Evolutionary conservation across 1,284 basidiomycete species (phyloP), one percentile per base, ranked within the genome.

Genomic region (Fistulina hepatica): DNA sequence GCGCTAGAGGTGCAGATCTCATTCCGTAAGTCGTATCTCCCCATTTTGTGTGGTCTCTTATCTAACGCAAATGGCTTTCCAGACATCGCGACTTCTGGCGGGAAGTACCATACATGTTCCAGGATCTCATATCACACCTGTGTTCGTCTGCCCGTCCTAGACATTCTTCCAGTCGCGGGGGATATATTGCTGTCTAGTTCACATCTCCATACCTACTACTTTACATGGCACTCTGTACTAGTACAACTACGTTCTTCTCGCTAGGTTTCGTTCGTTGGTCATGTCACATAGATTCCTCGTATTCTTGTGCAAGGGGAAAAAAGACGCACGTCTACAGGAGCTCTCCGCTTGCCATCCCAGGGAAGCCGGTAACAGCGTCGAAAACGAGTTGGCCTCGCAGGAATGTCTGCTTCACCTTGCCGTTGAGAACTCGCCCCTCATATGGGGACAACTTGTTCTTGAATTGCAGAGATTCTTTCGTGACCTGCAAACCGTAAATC

Each of bases 361-460:
- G 45, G 10, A 6, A 10, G 6, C 25, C 43, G 25, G 16, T 12
- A 22, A 4, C 21, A 16, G 23, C 36, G 23, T 82, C 73, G 55
- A 81, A 93, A 0, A 79, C 71, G 31, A 81, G 57, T 26, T 55
- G 51, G 7, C 90, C 90, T 8, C 89, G 71, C 15, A 95, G 58
- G 54, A 74, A 88, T 0, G 88, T 90, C 56, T 78, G 64, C 44
- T 76, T 64, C 17, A 92, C 84, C 21, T 63, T 61, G 0, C 91
- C 91, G n/a, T 50, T 60, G 32, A 94, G 64, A 16, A 52, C 66
- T 52, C 73, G 61, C 5, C 88, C 89, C 47, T 84, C 71, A 53
- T 93, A 97, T 4, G 92, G 85, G 12, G 86, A 86, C 11, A 93
- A 54, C 58, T 92, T 93, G 64, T 95, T 94, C 65, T 89, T 93